A percentile compares a stretch with the other conserved stretches of the same genome.
Conservation (phyloP, 345 rosid species). For the Linum trigynum region DNA sequence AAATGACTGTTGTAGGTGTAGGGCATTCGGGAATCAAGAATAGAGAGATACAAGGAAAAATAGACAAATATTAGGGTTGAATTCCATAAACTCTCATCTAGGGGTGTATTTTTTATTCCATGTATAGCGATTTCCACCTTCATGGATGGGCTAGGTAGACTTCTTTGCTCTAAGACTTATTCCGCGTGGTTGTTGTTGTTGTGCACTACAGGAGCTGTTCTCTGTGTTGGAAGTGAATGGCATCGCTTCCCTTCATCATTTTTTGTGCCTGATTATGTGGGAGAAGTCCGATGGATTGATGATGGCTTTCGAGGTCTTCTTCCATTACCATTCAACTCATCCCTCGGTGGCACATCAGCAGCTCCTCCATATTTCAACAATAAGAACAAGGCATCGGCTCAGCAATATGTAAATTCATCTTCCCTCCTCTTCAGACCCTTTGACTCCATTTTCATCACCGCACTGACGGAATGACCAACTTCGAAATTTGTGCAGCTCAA, state of each 20-base stretch:
- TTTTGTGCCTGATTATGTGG: conserved; percentile 60
- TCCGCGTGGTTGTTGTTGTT: not conserved
- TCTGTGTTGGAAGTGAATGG: conserved; percentile 98
- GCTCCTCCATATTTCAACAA: conserved; percentile 82
- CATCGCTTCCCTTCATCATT: conserved; percentile 95
- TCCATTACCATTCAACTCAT: conserved; percentile 76
- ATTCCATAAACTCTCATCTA: too few relatives aligned
- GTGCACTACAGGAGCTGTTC: conserved; percentile 53
- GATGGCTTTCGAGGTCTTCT: conserved; percentile 95
- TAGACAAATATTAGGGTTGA: too few relatives aligned
- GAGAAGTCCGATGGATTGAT: conserved; percentile 81
- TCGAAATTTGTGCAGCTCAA: conserved; percentile 36
- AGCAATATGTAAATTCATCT: conserved; percentile 56
- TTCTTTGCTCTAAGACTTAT: not conserved
- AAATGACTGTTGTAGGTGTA: too few relatives aligned
- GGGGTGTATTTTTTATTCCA: too few relatives aligned
- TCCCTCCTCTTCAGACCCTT: not conserved
- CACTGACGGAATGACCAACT: not conserved
- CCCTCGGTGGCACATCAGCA: conserved; percentile 86
- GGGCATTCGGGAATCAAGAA: too few relatives aligned
- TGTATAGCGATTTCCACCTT: too few relatives aligned
- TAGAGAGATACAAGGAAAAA: too few relatives aligned
- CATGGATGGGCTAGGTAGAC: not conserved
- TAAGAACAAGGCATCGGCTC: conserved; percentile 73
- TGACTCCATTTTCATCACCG: not conserved